Percentiles rank a stretch among this genome's conserved stretches.
Evolutionary conservation across 1,139 yeast species (phyloP).

Genomic region (Candida sanyaensis): DNA sequence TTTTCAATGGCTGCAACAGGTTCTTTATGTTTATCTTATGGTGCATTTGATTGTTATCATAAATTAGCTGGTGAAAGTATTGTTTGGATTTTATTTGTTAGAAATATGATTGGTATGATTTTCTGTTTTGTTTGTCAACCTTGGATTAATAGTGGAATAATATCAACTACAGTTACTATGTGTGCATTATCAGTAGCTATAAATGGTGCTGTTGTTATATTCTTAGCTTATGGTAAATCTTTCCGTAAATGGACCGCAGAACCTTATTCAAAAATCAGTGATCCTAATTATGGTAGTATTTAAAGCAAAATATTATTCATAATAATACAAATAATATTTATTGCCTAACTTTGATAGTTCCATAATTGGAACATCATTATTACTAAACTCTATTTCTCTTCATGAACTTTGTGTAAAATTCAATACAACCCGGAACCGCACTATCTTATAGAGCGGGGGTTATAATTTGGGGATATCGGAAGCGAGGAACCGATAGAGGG

Average conservation of each 20-base stretch:
- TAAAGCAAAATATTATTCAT: not conserved
- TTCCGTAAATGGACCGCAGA: constrained; percentile 32
- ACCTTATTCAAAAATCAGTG: constrained; percentile 23
- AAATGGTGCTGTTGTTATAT: constrained; percentile 40
- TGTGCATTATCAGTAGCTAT: constrained; percentile 46
- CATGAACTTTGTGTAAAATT: no score
- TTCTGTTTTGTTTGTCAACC: constrained; percentile 50
- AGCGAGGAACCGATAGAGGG: no score
- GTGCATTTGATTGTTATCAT: constrained; percentile 57
- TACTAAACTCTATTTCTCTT: no score
- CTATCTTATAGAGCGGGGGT: no score
- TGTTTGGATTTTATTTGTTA: constrained; percentile 49
- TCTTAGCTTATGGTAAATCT: constrained; percentile 41
- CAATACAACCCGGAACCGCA: no score
- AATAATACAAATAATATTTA: not conserved
- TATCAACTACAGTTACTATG: constrained; percentile 46
- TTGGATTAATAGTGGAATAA: constrained; percentile 46
- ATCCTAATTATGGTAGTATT: constrained; percentile 11
- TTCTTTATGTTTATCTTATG: constrained; percentile 54
- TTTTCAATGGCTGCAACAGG: constrained; percentile 61
- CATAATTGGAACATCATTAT: no score
- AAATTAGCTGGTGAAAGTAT: constrained; percentile 56
- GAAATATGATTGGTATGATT: constrained; percentile 50
- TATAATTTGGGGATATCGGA: no score
- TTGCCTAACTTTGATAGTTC: no score